Conservation (phyloP, 129 eudicot genomes). For the Artemisia argyi region DNA sequence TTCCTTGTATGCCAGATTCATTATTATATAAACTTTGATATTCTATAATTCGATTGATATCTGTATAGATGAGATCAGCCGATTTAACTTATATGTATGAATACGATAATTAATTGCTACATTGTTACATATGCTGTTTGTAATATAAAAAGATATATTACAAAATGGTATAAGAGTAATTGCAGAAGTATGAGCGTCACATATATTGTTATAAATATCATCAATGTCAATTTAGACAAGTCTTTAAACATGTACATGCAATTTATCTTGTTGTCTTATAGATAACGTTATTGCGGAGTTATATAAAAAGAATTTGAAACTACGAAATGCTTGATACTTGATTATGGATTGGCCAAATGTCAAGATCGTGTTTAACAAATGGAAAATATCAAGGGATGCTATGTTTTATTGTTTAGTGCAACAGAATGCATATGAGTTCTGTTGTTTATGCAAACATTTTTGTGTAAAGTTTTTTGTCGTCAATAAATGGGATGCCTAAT, state of each 20-base stretch:
- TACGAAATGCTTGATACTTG: no score
- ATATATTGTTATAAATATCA: neutral
- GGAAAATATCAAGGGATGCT: no score
- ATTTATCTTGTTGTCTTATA: neutral
- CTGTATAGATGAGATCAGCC: neutral
- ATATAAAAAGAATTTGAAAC: no score
- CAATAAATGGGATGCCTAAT: no score
- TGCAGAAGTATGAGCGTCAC: slow-evolving; percentile 1
- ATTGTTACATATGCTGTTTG: slow-evolving; percentile 9
- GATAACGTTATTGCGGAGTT: neutral
- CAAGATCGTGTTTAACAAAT: no score
- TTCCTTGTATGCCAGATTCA: slow-evolving; percentile 18
- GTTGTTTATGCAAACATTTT: no score
- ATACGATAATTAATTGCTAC: neutral
- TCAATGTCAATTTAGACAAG: neutral
- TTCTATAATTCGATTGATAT: neutral
- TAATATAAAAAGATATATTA: neutral
- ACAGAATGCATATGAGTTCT: no score
- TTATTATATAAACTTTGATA: neutral
- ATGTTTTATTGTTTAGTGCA: no score
- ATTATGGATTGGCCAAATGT: no score
- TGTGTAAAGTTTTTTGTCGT: no score
- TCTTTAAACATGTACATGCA: neutral
- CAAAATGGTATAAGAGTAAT: neutral
- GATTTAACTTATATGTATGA: neutral